Base-by-base conservation (phyloP, 73 alveolate species). In the Tetrahymena thermophila region DNA sequence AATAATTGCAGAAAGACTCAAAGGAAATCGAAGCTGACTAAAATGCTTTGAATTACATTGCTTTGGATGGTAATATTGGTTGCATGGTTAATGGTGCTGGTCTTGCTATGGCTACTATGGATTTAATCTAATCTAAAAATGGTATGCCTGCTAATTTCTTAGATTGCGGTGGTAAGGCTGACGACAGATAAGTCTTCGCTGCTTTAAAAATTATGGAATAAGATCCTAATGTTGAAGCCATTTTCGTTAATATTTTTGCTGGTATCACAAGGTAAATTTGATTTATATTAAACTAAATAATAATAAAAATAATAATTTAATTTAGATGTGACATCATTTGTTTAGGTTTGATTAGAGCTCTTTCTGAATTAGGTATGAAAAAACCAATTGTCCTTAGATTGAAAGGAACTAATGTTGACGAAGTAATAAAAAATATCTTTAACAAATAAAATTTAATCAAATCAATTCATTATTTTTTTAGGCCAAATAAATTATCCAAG, bases 61-160 rank as follows among this genome's bases (percentile, higher is more conserved):
- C 98, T 21, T 95, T 98, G 43, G 98, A 97, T 71, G 99, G 99
- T 35, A 95, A 95, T 71, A 98, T 98, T 37, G 99, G 99, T 21
- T 99, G 99, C 98, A 96, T 99, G 98, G 99, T 99, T 94, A 99
- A 99, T 84, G 99, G 99, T 28, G 99, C 99, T 21, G 99, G 99
- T 23, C 98, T 99, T 15, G 99, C 99, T 34, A 99, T 99, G 99
- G 99, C 99, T 35, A 99, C 99, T 56, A 99, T 99, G 99, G 99
- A 96, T 93, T 50, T 98, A 42, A 96, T 97, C 85, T 89, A 96
- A 35, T 55, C 85, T 43, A 71, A 98, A 85, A 99, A 99, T 8
- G 99, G 99, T 55, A 94, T 97, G 95, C 99, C 99, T 3, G 99
- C 99, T 38, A 99, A 99, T 97, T 99, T 99, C 98, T 94, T 99